Evolutionary conservation across 768 basidiomycete genomes (phyloP), one percentile per base, ranked within the genome.

Genomic region (Mycena capillaripes): DNA sequence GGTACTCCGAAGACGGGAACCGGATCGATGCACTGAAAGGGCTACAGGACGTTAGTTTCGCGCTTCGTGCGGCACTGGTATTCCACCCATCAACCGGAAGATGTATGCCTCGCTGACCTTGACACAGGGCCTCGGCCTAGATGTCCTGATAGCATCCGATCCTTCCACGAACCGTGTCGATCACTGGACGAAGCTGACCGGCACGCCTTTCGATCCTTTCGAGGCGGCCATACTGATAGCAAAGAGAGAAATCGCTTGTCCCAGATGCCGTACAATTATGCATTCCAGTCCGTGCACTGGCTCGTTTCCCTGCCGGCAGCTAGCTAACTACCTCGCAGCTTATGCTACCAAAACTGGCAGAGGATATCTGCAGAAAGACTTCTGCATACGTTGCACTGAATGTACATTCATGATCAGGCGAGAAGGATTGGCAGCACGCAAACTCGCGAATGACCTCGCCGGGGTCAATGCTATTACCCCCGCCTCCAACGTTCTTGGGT

Each of bases 1-100:
- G 81, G 79, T 82, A 80, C 63, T 72, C 72, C 1, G 82, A 83
- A 58, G 83, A 84, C 60, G 70, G 71, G 9, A 58, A 66, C 59
- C 76, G 81, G 0, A 69, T 81, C n/a, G 19, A 36, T 4, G 57
- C 27, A n/a, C 25, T 52, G 23, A 23, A 52, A 52, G 50, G 50
- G 27, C 50, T 52, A 8, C 23, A 52, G 50, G 27, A 14, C 3
- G 50, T 5, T 6, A 23, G 50, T 52, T 9, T 25, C 50, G 50
- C 50, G n/a, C 16, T 52, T n/a, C 17, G 42, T 44, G 42, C 16
- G 42, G 42, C 42, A 44, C 21, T 44, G 42, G 42, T 44, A 44
- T 17, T 7, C 8, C 4, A 44, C 16, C 42, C 12, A 44, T 17
- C 42, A 44, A 4, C 19, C 4, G 5, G 4, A 44, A 44, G 42